phyloP scores from a whole-genome alignment of 345 rosid genomes.

The Salix caprea region DNA sequence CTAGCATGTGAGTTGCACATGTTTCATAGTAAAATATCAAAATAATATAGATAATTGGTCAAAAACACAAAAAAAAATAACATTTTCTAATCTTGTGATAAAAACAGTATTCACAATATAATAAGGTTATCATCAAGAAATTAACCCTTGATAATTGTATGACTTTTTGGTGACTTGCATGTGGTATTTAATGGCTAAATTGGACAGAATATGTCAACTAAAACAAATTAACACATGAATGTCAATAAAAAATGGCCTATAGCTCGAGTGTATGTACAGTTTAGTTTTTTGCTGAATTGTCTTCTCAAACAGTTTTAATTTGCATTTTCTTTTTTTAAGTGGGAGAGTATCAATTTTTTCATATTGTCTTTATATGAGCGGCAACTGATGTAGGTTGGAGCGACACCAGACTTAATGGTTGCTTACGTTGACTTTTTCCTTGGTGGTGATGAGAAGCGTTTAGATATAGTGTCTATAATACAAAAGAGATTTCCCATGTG shows the following conservation, averaged over 20 bases:
- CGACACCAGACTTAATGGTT: constrained; percentile 92
- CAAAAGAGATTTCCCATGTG: constrained; percentile 95
- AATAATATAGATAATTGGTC: not conserved
- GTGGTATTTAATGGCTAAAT: no score
- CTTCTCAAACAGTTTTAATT: not conserved
- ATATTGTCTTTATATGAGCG: constrained; percentile 6
- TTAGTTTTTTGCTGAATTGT: not conserved
- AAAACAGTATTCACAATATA: no score
- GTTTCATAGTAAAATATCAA: not conserved
- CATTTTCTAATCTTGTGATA: not conserved
- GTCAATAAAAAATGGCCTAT: not conserved
- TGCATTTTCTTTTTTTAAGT: not conserved
- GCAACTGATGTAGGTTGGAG: constrained; percentile 72
- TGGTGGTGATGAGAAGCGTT: constrained; percentile 97
- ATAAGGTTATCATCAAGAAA: no score
- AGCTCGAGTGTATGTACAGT: no score
- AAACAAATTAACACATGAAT: not conserved
- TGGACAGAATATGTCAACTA: no score
- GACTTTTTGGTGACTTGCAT: no score
- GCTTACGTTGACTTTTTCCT: constrained; percentile 91
- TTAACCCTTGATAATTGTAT: no score
- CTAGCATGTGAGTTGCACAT: not conserved
- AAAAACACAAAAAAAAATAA: not conserved
- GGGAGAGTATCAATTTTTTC: not conserved
- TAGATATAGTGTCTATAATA: constrained; percentile 83